Evolutionary conservation across 2,329 filamentous ascomycete genomes (phyloP).

Genomic region (Phialocephala subalpina): DNA sequence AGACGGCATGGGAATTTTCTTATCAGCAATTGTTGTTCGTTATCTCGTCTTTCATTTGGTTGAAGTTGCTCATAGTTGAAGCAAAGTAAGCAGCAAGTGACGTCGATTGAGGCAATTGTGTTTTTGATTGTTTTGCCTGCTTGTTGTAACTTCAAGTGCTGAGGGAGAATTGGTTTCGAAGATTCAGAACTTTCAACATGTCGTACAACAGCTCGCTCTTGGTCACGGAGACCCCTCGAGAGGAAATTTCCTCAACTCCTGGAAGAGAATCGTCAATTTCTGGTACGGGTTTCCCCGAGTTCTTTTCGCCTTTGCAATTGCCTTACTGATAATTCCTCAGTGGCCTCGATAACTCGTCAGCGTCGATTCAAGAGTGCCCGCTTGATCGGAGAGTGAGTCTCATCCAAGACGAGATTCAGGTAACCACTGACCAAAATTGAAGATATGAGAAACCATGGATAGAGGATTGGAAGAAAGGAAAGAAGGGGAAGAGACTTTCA

Average conservation of each 20-base stretch:
- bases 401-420: not conserved
- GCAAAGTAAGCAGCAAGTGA: not conserved
- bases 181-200: conserved; percentile 9
- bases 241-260: not conserved
- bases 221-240: conserved; percentile 6
- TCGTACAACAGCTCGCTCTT: conserved; percentile 19
- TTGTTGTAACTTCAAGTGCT: not conserved
- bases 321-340: not conserved
- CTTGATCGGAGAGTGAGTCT: conserved; percentile 23
- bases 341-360: conserved; percentile 9
- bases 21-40: not conserved
- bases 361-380: conserved; percentile 24
- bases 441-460: conserved; percentile 32
- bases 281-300: too few species aligned
- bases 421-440: not conserved
- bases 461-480: conserved; percentile 10
- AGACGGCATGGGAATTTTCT: conserved; percentile 3
- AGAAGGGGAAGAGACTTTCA: conserved; percentile 19
- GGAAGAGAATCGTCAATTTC: conserved; percentile 13
- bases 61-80: conserved; percentile 7
- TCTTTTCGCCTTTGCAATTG: too few species aligned
- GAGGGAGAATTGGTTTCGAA: not conserved
- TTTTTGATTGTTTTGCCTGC: not conserved
- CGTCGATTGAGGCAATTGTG: not conserved
- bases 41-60: not conserved